These are phyloP conservation scores for Niveomyces coronatus DNA, from an alignment of 2,329 filamentous ascomycete species.

Conservation along the genomic window DNA sequence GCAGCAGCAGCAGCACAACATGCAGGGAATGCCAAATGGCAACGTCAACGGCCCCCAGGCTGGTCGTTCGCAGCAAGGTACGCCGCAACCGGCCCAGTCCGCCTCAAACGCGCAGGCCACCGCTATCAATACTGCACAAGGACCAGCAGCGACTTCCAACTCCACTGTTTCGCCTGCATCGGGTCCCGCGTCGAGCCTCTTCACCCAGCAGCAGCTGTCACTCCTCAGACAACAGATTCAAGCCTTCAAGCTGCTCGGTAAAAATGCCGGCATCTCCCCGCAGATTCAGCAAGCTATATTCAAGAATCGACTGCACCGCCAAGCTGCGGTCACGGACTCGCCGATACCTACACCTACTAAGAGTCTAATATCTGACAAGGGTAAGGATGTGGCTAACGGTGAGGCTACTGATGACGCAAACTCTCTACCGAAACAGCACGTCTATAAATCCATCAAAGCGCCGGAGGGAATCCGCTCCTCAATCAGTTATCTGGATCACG, in stretches of 20 bases:
- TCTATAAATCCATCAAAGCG: conserved; percentile 65
- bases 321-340: conserved; percentile 40
- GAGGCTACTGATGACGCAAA: conserved; percentile 23
- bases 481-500: conserved; percentile 75
- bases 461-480: conserved; percentile 52
- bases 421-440: conserved; percentile 31
- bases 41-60: conserved; percentile 39
- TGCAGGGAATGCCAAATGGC: conserved; percentile 47
- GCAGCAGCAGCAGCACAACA: conserved; percentile 31
- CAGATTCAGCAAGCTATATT: conserved; percentile 78
- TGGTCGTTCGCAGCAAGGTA: conserved; percentile 28
- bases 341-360: conserved; percentile 27
- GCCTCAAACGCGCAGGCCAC: conserved; percentile 26
- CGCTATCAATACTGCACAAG: conserved; percentile 27
- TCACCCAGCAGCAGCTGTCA: conserved; percentile 68
- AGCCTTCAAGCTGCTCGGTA: conserved; percentile 82
- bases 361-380: conserved; percentile 14
- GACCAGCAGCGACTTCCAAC: conserved; percentile 21
- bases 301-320: conserved; percentile 57
- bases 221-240: conserved; percentile 77
- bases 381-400: conserved; percentile 26
- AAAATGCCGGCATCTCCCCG: conserved; percentile 72
- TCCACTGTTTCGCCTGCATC: conserved; percentile 22
- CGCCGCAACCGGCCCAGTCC: conserved; percentile 22
- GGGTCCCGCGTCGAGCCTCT: conserved; percentile 40